These are phyloP conservation scores for Breynia disticha DNA, from an alignment of 441 rosid species.

Conservation along the genomic window DNA sequence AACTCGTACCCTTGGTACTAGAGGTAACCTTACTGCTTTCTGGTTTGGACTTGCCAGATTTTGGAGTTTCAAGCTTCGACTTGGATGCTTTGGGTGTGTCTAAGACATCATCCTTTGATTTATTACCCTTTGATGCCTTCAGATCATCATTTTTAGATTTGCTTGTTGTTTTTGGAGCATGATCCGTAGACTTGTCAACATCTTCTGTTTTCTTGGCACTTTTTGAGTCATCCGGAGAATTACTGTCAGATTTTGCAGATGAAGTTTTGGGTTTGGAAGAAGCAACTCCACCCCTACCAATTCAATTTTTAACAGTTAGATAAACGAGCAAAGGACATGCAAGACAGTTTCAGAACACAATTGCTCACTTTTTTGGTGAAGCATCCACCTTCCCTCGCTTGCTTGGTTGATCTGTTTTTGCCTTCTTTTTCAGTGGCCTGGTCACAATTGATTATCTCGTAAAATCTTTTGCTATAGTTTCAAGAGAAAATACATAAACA, in stretches of 20 bases:
- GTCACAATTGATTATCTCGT: no score
- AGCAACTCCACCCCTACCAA: constrained; percentile 54
- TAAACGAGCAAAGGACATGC: neutral
- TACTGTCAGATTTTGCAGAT: constrained; percentile 40
- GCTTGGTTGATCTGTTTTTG: no score
- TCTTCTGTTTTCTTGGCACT: constrained; percentile 28
- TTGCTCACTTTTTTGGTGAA: constrained; percentile 41
- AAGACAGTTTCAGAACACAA: neutral
- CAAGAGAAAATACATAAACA: no score
- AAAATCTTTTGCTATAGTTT: no score
- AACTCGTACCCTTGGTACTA: constrained; percentile 28
- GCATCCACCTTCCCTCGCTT: constrained; percentile 9
- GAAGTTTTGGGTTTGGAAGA: constrained; percentile 56
- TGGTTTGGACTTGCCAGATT: constrained; percentile 42
- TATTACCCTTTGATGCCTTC: constrained; percentile 26
- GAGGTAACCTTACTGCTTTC: constrained; percentile 33
- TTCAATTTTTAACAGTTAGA: constrained; percentile 4
- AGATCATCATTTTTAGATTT: constrained; percentile 31
- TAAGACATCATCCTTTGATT: constrained; percentile 42
- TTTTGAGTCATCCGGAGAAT: constrained; percentile 33
- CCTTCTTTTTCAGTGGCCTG: no score
- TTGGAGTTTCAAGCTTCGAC: constrained; percentile 36
- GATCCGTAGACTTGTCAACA: constrained; percentile 29
- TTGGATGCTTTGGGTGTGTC: constrained; percentile 29
- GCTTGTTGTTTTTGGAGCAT: constrained; percentile 31